Evolutionary conservation across 805 yeast genomes (phyloP).

Genomic region (Candida dendrica): DNA sequence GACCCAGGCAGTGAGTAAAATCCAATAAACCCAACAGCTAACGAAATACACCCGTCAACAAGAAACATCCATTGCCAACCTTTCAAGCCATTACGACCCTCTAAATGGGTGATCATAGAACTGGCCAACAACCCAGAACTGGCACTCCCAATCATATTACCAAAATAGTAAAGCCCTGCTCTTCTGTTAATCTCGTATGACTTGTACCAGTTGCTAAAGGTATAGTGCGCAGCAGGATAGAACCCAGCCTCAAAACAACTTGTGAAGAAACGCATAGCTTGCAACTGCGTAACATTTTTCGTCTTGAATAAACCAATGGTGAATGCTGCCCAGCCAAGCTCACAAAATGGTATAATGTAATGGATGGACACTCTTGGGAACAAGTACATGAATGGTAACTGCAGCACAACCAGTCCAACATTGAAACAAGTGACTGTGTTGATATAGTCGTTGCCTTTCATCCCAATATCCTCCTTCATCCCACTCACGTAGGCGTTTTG

Average conservation of each 20-base stretch:
- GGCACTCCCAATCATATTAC: constrained; percentile 54
- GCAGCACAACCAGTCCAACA: constrained; percentile 54
- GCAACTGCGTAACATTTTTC: constrained; percentile 41
- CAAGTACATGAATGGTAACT: constrained; percentile 53
- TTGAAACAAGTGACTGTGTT: constrained; percentile 51
- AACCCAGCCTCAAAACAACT: constrained; percentile 59
- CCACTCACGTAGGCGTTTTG: constrained; percentile 60
- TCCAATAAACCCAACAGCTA: constrained; percentile 50
- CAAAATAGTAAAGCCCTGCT: constrained; percentile 51
- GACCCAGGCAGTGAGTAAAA: constrained; percentile 56
- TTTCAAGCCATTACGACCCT: constrained; percentile 44
- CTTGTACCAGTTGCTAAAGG: constrained; percentile 49
- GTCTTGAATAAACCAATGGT: constrained; percentile 51
- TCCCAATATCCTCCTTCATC: constrained; percentile 43
- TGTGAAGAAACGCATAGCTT: constrained; percentile 56
- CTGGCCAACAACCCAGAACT: constrained; percentile 60
- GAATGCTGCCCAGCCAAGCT: constrained; percentile 60
- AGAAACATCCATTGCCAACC: constrained; percentile 76
- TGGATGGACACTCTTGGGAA: constrained; percentile 48
- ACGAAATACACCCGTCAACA: constrained; percentile 53
- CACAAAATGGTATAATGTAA: constrained; percentile 37
- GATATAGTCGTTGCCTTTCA: constrained; percentile 57
- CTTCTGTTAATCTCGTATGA: constrained; percentile 50
- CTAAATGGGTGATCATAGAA: constrained; percentile 38
- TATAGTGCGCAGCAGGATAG: constrained; percentile 49